A percentile compares a stretch with the other conserved stretches of the same genome.
phyloP scores from a whole-genome alignment of 768 basidiomycete species.

The Termitomyces eurrhizus region DNA sequence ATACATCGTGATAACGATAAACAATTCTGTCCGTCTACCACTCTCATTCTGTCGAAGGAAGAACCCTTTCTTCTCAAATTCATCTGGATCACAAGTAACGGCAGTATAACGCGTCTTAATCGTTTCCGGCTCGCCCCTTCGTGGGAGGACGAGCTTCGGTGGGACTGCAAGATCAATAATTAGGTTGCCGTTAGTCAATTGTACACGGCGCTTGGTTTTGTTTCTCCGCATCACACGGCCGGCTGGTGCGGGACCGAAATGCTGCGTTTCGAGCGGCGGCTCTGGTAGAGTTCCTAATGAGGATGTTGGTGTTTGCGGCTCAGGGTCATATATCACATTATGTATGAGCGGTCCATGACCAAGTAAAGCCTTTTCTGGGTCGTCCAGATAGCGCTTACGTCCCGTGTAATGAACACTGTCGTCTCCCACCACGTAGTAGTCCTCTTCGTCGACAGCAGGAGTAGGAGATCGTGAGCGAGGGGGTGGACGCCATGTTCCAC shows the following conservation, averaged over 20 bases:
- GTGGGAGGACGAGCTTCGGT: slow-evolving; percentile 73
- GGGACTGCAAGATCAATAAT: slow-evolving; percentile 85
- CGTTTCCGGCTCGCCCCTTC: slow-evolving; percentile 69
- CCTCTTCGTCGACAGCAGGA: slow-evolving; percentile 70
- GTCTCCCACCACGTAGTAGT: slow-evolving; percentile 56
- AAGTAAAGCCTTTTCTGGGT: slow-evolving; percentile 37
- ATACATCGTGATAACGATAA: slow-evolving; percentile 96
- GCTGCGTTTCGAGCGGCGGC: slow-evolving; percentile 60
- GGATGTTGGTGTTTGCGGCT: slow-evolving; percentile 39
- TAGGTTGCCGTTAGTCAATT: slow-evolving; percentile 83
- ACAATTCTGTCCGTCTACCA: slow-evolving; percentile 80
- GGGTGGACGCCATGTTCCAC: slow-evolving; percentile 38
- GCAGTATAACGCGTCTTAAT: slow-evolving; percentile 78
- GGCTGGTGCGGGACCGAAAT: slow-evolving; percentile 85
- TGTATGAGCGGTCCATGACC: slow-evolving; percentile 24
- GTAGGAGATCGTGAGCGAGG: slow-evolving; percentile 76
- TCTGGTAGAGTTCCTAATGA: slow-evolving; percentile 41
- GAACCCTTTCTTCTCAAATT: slow-evolving; percentile 81
- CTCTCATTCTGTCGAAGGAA: slow-evolving; percentile 80
- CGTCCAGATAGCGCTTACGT: slow-evolving; percentile 25
- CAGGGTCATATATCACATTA: slow-evolving; percentile 35
- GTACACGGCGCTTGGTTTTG: slow-evolving; percentile 74
- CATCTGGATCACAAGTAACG: slow-evolving; percentile 91
- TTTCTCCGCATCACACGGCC: slow-evolving; percentile 76
- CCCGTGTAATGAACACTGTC: slow-evolving; percentile 55